These are phyloP conservation scores for Fusarium anguioides DNA, from an alignment of 2,329 filamentous ascomycete species.

Conservation along the genomic window DNA sequence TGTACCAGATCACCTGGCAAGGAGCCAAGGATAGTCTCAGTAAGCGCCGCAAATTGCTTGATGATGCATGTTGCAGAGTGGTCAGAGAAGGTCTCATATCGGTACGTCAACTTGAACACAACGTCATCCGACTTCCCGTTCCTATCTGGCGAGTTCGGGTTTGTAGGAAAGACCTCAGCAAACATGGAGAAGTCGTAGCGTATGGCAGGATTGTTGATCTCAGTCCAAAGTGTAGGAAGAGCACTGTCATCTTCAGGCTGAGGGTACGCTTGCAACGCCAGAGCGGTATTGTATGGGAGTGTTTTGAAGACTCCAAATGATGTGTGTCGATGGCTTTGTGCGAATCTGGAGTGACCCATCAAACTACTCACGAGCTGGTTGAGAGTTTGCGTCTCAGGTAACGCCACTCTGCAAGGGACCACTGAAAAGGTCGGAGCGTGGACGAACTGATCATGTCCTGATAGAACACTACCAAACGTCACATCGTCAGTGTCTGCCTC, in stretches of 20 bases:
- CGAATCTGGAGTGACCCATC: neutral
- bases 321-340: constrained; percentile 2
- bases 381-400: constrained; percentile 5
- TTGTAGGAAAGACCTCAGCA: constrained; percentile 16
- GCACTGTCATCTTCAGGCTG: rapidly evolving
- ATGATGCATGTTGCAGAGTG: constrained; percentile 1
- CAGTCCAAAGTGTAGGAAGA: neutral
- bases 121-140: constrained; percentile 8
- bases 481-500: constrained; percentile 22
- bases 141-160: neutral
- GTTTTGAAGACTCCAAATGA: constrained; percentile 24
- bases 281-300: constrained; percentile 26
- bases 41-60: constrained; percentile 11
- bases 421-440: constrained; percentile 29
- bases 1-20: constrained; percentile 1
- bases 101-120: constrained; percentile 27
- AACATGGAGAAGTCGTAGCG: constrained; percentile 32
- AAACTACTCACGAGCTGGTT: neutral
- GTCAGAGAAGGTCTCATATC: neutral
- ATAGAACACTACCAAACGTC: constrained; percentile 10
- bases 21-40: neutral
- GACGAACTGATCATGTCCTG: neutral
- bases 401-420: constrained; percentile 7
- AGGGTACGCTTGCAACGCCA: constrained; percentile 17
- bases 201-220: constrained; percentile 18